Evolutionary conservation across 257 asterid species (phyloP).

Genomic region (Primulina huaijiensis): DNA sequence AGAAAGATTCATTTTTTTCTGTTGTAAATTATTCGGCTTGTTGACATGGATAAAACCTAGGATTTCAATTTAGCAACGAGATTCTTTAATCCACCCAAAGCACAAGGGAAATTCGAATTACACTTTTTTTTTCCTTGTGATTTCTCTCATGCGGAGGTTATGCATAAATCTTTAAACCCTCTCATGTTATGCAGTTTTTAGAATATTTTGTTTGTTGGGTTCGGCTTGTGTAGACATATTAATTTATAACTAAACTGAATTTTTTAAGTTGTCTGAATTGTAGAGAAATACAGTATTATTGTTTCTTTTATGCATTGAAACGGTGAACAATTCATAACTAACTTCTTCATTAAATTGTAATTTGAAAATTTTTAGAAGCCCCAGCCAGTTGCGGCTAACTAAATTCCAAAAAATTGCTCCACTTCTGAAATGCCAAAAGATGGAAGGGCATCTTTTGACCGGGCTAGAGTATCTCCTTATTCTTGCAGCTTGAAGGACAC

Average conservation of each 20-base stretch:
- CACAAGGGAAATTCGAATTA: neutral
- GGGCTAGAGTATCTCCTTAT: conserved; percentile 56
- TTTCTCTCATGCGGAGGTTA: neutral
- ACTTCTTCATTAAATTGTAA: conserved; percentile 11
- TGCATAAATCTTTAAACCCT: neutral
- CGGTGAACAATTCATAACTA: neutral
- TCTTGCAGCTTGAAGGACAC: conserved; percentile 43
- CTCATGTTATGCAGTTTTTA: neutral
- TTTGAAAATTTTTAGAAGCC: conserved; percentile 29
- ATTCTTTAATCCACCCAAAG: neutral
- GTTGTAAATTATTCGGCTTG: neutral
- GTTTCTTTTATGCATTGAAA: neutral
- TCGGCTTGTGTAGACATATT: neutral
- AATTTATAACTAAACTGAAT: neutral
- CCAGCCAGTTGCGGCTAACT: conserved; percentile 25
- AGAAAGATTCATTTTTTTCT: neutral
- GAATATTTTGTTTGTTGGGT: neutral
- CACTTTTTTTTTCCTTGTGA: neutral
- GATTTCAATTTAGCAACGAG: neutral
- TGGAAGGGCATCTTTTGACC: conserved; percentile 51
- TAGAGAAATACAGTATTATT: neutral
- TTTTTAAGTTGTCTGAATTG: neutral
- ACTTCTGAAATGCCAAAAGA: conserved; percentile 68
- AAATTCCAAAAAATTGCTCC: conserved; percentile 22
- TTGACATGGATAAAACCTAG: no score